Conservation (phyloP, 345 rosid species). For the Dimocarpus longan region DNA sequence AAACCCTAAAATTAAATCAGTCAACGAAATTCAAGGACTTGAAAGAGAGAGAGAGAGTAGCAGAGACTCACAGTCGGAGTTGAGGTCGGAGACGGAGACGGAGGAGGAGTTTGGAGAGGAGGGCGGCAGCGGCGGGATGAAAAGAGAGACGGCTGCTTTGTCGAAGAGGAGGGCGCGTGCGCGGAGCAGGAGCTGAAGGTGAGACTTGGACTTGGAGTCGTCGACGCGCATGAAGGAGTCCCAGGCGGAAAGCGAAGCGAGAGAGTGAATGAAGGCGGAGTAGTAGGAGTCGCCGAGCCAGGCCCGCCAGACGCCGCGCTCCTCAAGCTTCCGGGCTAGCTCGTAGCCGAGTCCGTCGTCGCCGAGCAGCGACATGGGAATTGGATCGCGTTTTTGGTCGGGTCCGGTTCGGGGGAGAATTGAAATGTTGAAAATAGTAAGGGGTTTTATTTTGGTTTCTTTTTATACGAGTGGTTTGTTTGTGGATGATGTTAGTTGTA, state of each 20-base stretch:
- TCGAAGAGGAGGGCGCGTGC: constrained; percentile 88
- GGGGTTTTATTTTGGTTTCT: neutral
- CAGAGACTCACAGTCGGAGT: constrained; percentile 55
- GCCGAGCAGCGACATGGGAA: constrained; percentile 73
- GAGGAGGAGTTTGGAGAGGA: constrained; percentile 24
- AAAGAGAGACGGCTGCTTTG: constrained; percentile 76
- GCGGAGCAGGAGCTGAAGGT: constrained; percentile 87
- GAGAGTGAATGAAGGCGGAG: constrained; percentile 51
- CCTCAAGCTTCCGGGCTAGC: constrained; percentile 75
- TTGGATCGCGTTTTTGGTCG: neutral
- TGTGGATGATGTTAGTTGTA: too few species aligned
- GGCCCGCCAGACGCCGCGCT: constrained; percentile 70
- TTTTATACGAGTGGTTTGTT: too few species aligned
- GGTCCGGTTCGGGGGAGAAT: neutral
- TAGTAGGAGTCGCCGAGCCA: constrained; percentile 85
- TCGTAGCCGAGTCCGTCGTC: constrained; percentile 91
- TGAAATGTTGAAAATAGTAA: neutral
- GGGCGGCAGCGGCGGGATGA: constrained; percentile 43
- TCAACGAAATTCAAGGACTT: neutral
- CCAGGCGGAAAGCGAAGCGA: constrained; percentile 76
- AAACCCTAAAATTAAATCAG: neutral
- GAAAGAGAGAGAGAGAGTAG: neutral
- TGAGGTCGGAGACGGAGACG: constrained; percentile 64
- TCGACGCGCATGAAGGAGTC: constrained; percentile 78
- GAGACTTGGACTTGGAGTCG: constrained; percentile 70